Evolutionary conservation across 2,329 filamentous ascomycete genomes (phyloP).

Genomic region (Clonostachys byssicola): DNA sequence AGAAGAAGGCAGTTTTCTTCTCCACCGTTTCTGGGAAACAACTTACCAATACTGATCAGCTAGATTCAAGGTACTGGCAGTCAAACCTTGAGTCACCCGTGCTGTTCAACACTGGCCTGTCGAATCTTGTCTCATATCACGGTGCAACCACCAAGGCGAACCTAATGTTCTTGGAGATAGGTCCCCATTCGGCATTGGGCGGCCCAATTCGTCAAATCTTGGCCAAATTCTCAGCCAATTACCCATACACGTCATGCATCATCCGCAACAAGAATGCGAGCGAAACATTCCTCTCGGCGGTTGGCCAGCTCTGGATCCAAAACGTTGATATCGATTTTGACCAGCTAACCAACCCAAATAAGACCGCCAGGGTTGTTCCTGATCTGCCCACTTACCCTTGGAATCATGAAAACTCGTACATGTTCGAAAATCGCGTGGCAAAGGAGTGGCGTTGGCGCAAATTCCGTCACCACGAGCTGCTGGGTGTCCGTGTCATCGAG

Average conservation of each 20-base stretch:
- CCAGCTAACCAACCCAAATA: conserved; percentile 22
- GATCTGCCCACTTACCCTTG: conserved; percentile 29
- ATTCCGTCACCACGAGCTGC: conserved; percentile 34
- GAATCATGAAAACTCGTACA: conserved; percentile 25
- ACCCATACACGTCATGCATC: background rate
- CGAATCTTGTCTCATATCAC: conserved; percentile 3
- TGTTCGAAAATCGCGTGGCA: conserved; percentile 20
- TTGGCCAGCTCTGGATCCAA: conserved; percentile 19
- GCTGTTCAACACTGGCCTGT: conserved; percentile 4
- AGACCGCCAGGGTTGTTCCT: conserved; percentile 20
- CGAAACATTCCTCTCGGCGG: conserved; percentile 29
- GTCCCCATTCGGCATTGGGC: conserved; percentile 6
- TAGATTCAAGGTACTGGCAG: conserved; percentile 7
- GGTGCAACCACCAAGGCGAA: conserved; percentile 8
- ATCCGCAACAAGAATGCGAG: conserved; percentile 17
- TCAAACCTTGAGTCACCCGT: conserved; percentile 15
- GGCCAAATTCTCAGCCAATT: conserved; percentile 28
- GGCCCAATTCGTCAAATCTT: conserved; percentile 7
- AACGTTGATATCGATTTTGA: conserved; percentile 7
- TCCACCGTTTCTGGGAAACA: conserved; percentile 6
- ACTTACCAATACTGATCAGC: background rate
- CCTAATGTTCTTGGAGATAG: conserved; percentile 11
- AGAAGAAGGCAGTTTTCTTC: conserved; percentile 1
- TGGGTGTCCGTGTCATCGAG: conserved; percentile 37
- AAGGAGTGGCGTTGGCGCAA: conserved; percentile 18